phyloP scores from a whole-genome alignment of 2,329 filamentous ascomycete genomes.

The Penicillium sp. region DNA sequence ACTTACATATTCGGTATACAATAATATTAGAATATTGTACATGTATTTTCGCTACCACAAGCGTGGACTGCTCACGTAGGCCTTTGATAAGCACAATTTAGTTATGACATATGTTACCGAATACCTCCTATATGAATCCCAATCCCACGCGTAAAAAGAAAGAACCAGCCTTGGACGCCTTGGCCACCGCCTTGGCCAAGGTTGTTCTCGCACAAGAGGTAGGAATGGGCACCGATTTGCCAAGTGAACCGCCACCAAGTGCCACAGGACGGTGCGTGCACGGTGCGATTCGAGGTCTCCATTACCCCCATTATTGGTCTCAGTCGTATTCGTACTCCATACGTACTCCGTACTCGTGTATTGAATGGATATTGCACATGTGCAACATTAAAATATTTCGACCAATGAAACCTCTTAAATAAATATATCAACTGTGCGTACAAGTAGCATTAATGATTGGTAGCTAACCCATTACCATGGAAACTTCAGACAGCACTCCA shows the following conservation, averaged over 20 bases:
- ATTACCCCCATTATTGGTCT: not conserved
- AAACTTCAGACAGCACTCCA: not conserved
- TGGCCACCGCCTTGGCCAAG: not conserved
- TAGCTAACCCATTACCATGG: not conserved
- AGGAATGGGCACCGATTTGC: slow-evolving; percentile 3
- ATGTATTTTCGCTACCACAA: not conserved
- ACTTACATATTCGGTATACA: too few relatives aligned
- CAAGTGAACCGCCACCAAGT: not conserved
- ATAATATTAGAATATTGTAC: not conserved
- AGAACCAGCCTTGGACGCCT: not conserved
- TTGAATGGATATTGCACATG: not conserved
- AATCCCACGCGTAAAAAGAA: not conserved
- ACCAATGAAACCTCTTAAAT: not conserved
- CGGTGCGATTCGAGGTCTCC: not conserved
- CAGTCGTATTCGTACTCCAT: not conserved
- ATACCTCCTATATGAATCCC: not conserved
- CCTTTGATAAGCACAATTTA: not conserved
- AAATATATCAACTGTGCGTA: not conserved
- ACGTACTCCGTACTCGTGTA: too few relatives aligned
- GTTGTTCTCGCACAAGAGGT: not conserved
- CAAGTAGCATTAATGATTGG: not conserved
- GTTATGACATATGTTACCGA: not conserved
- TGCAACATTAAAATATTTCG: not conserved
- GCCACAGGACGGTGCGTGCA: not conserved
- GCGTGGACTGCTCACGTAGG: not conserved